Conservation (phyloP, 164 flowering plant genomes). For the Cinnamomum micranthum region DNA sequence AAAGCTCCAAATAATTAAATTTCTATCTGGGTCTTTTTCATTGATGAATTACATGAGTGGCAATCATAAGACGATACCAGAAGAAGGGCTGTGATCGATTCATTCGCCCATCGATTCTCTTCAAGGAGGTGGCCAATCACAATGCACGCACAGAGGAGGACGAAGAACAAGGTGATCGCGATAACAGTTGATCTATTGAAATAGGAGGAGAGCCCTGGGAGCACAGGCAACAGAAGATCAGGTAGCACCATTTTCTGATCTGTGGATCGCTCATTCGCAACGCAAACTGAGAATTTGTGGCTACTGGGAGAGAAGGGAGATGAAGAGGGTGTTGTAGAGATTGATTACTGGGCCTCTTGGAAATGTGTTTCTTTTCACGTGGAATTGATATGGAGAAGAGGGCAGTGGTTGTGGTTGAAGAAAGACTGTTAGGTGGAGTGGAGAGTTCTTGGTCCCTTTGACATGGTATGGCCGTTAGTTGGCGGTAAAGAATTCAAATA, state of each 20-base stretch:
- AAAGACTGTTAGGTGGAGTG: constrained; percentile 33
- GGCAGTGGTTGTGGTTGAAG: constrained; percentile 10
- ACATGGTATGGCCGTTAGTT: constrained; percentile 18
- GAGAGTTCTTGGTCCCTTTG: background rate
- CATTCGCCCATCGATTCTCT: constrained; percentile 60
- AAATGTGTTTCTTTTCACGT: background rate
- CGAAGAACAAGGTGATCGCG: constrained; percentile 37
- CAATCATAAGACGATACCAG: constrained; percentile 31
- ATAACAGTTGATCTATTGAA: constrained; percentile 25
- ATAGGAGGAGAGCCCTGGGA: constrained; percentile 14
- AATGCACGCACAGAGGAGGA: constrained; percentile 51
- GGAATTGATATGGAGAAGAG: background rate
- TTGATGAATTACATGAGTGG: background rate
- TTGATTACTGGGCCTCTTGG: background rate
- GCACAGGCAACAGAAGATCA: constrained; percentile 2
- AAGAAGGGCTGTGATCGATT: constrained; percentile 53
- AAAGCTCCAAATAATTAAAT: background rate
- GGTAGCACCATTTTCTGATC: constrained; percentile 18
- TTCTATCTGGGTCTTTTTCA: constrained; percentile 2
- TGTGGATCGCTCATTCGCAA: constrained; percentile 14
- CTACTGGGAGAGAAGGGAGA: background rate
- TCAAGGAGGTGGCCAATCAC: constrained; percentile 57
- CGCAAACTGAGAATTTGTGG: constrained; percentile 1
- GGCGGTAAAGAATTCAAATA: constrained; percentile 13
- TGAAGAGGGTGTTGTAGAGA: background rate